Evolutionary conservation across 768 basidiomycete genomes (phyloP).

Genomic region (Candolleomyces eurysporus): DNA sequence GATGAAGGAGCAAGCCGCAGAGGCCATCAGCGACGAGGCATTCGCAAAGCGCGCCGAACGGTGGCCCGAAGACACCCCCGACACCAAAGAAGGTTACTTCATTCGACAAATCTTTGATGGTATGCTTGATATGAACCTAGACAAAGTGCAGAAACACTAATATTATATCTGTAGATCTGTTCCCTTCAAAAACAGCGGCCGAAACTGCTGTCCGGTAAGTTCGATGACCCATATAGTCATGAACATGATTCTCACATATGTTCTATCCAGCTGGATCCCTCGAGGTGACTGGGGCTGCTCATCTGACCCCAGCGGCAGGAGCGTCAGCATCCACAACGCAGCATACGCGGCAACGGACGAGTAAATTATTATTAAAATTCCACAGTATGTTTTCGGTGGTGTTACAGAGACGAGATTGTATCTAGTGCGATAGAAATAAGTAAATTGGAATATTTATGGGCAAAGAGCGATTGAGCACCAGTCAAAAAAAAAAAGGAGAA

Average conservation of each 20-base stretch:
- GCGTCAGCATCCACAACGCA: slow-evolving; percentile 92
- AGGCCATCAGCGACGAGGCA: slow-evolving; percentile 75
- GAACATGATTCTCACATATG: slow-evolving; percentile 9
- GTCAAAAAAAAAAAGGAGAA: slow-evolving; percentile 3
- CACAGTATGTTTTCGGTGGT: slow-evolving; percentile 25
- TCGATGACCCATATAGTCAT: slow-evolving; percentile 4
- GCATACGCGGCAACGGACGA: slow-evolving; percentile 60
- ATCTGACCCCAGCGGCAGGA: slow-evolving; percentile 91
- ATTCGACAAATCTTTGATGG: slow-evolving; percentile 92
- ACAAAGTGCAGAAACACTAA: too few relatives aligned
- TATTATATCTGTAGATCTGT: slow-evolving; percentile 50
- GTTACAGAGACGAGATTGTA: slow-evolving; percentile 15
- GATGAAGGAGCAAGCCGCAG: slow-evolving; percentile 85
- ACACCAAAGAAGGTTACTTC: slow-evolving; percentile 95
- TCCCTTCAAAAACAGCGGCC: slow-evolving; percentile 84
- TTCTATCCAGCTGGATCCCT: slow-evolving; percentile 74
- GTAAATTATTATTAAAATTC: slow-evolving; percentile 20
- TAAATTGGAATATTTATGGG: slow-evolving; percentile 1
- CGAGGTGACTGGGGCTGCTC: slow-evolving; percentile 96
- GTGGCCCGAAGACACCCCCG: slow-evolving; percentile 79
- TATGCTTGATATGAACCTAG: slow-evolving; percentile 22
- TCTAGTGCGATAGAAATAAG: slow-evolving; percentile 1
- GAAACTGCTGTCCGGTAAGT: slow-evolving; percentile 85
- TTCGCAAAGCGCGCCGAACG: slow-evolving; percentile 71
- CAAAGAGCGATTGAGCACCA: not conserved